Evolutionary conservation across 2,329 filamentous ascomycete genomes (phyloP), one percentile per base, ranked within the genome.

Genomic region (Cadophora sp.): DNA sequence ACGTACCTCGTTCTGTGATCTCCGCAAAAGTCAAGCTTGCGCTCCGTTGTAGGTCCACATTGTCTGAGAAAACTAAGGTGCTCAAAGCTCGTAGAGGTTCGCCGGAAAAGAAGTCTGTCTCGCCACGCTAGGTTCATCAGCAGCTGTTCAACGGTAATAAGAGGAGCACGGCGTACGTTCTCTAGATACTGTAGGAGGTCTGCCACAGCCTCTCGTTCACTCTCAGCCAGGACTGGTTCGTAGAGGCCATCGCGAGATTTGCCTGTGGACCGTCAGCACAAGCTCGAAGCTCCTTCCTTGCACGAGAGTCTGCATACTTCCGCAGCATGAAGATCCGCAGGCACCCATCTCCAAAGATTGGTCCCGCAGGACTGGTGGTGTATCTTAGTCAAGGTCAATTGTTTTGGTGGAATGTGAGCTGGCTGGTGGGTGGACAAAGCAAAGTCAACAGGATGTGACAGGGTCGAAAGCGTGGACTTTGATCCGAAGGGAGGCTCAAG

Each of bases 11-110:
- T 82, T 99, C 96, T 48, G 96, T 99, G 74, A 99, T 99, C 80
- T 99, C 96, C 69, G 96, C 96, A 85, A 99, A 99, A 2, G 96
- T 99, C 80, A 99, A 87, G 80, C 95, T 98, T 64, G 96, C 96
- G 82, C 96, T 98, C 73, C 96, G 89, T 83, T 99, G 96, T 64
- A 99, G 86, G 80, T 99, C 96, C 79, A 99, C 94, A 83, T 99
- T 99, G 81, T 98, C 94, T 67, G 96, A 99, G 80, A 97, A 99
- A 67, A 99, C 96, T 29, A 99, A 87, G 14, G 95, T 99, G 81
- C 93, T 97, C 67, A 99, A 84, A 56, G 96, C 95, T 81, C 92
- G 92, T 67, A 99, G 89, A 56, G 96, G 96, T 78, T 97, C 94
- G 81, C 96, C 96, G 46, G 92, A 91, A 82, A 99, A 99, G 88